Evolutionary conservation across 2,329 filamentous ascomycete genomes (phyloP).

Genomic region (Penicillium occitanis): DNA sequence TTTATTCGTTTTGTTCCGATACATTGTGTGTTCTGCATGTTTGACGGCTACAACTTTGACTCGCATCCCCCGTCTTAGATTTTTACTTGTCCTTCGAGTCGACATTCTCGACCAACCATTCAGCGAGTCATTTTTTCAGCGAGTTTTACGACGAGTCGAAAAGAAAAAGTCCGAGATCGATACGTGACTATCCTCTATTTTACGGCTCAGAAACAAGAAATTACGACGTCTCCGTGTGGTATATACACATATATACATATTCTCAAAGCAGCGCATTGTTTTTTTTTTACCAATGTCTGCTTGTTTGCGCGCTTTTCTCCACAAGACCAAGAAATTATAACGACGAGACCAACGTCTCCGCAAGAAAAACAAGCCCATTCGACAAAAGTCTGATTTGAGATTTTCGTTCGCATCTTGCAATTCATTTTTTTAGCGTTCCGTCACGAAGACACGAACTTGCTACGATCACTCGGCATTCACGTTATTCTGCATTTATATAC

Average conservation of each 20-base stretch:
- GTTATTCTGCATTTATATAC: conserved; percentile 1
- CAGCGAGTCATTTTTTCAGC: conserved; percentile 9
- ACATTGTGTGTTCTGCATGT: conserved; percentile 13
- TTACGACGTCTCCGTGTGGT: conserved; percentile 9
- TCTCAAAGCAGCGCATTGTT: conserved; percentile 11
- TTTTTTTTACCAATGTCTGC: conserved; percentile 7
- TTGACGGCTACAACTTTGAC: conserved; percentile 7
- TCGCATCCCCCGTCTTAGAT: conserved; percentile 13
- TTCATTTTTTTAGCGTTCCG: conserved; percentile 29
- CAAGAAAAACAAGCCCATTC: conserved; percentile 15
- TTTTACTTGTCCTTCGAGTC: conserved; percentile 11
- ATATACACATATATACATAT: conserved; percentile 11
- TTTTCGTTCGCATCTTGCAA: conserved; percentile 4
- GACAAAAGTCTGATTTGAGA: conserved; percentile 28
- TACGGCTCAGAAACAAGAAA: conserved; percentile 6
- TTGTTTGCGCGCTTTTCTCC: not conserved
- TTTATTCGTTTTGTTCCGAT: conserved; percentile 20
- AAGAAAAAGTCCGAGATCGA: conserved; percentile 1
- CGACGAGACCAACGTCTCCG: conserved; percentile 3
- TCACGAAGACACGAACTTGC: conserved; percentile 37
- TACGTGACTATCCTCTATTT: not conserved
- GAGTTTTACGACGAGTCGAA: conserved; percentile 5
- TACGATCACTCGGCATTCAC: conserved; percentile 26
- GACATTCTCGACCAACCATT: not conserved
- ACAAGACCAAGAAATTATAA: conserved; percentile 7